Evolutionary conservation across 306 rosid species (phyloP).

Genomic region (Myrica gale): DNA sequence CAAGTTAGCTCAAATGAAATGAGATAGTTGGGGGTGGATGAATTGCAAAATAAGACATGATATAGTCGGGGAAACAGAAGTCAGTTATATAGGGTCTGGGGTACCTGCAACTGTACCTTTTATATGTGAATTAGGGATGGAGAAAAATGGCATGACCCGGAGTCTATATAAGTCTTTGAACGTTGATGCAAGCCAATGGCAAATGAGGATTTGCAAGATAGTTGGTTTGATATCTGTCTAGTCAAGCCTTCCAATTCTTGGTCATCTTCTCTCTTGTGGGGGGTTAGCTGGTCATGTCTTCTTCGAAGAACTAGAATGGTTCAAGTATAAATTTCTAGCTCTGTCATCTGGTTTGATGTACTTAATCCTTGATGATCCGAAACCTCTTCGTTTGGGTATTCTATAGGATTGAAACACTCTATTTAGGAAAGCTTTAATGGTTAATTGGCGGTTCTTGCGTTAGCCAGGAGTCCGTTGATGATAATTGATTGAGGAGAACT

Average conservation of each 20-base stretch:
- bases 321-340: neutral
- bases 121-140: neutral
- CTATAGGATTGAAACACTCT: neutral
- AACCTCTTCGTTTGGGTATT: neutral
- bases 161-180: neutral
- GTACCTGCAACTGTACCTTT: neutral
- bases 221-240: too few species aligned
- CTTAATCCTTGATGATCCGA: neutral
- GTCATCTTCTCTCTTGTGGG: neutral
- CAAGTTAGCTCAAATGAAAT: neutral
- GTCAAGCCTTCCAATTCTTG: neutral
- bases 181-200: neutral
- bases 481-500: too few species aligned
- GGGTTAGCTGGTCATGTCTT: neutral
- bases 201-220: neutral
- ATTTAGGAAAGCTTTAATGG: neutral
- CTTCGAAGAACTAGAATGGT: neutral
- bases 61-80: neutral
- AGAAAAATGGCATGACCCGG: neutral
- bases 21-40: neutral
- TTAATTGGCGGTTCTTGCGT: neutral
- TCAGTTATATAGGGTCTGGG: neutral
- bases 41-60: neutral
- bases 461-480: neutral
- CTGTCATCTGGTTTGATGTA: neutral